A percentile compares a stretch with the other conserved stretches of the same genome.
Evolutionary conservation across 345 rosid genomes (phyloP).

Genomic region (Garcia nutans): DNA sequence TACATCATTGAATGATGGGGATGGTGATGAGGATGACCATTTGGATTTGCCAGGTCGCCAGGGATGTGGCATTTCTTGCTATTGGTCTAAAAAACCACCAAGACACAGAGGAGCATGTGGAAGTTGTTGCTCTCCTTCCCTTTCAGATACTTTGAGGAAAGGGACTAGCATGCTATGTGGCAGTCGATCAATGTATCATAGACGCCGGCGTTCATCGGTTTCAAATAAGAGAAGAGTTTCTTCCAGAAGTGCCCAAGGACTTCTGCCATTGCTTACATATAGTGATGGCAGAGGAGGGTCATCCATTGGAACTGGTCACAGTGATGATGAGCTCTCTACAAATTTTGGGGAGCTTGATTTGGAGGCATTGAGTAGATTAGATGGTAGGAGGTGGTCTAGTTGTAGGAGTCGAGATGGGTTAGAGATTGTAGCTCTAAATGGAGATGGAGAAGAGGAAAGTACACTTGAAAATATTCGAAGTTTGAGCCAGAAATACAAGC

Average conservation of each 20-base stretch:
- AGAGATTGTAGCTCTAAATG: slow-evolving; percentile 56
- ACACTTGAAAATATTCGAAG: slow-evolving; percentile 42
- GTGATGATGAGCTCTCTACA: slow-evolving; percentile 93
- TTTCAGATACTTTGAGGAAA: slow-evolving; percentile 83
- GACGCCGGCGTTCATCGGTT: slow-evolving; percentile 45
- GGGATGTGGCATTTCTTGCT: slow-evolving; percentile 96
- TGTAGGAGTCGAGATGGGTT: slow-evolving; percentile 85
- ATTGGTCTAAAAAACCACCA: slow-evolving; percentile 80
- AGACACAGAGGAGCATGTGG: slow-evolving; percentile 67
- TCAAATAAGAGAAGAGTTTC: slow-evolving; percentile 51
- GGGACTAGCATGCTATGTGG: slow-evolving; percentile 87
- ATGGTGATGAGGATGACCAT: slow-evolving; percentile 69
- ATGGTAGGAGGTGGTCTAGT: slow-evolving; percentile 96
- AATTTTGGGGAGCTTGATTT: slow-evolving; percentile 88
- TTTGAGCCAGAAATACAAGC: slow-evolving; percentile 38
- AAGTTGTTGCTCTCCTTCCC: slow-evolving; percentile 87
- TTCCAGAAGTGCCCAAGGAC: slow-evolving; percentile 62
- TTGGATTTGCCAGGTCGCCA: slow-evolving; percentile 79
- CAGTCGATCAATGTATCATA: slow-evolving; percentile 54
- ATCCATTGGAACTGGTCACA: slow-evolving; percentile 62
- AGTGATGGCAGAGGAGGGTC: slow-evolving; percentile 73
- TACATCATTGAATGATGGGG: slow-evolving; percentile 71
- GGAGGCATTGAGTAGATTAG: slow-evolving; percentile 98
- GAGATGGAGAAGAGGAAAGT: slow-evolving; percentile 68
- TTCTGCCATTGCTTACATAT: slow-evolving; percentile 73